phyloP scores from a whole-genome alignment of 2,329 filamentous ascomycete genomes.

The Xylogone sp. region DNA sequence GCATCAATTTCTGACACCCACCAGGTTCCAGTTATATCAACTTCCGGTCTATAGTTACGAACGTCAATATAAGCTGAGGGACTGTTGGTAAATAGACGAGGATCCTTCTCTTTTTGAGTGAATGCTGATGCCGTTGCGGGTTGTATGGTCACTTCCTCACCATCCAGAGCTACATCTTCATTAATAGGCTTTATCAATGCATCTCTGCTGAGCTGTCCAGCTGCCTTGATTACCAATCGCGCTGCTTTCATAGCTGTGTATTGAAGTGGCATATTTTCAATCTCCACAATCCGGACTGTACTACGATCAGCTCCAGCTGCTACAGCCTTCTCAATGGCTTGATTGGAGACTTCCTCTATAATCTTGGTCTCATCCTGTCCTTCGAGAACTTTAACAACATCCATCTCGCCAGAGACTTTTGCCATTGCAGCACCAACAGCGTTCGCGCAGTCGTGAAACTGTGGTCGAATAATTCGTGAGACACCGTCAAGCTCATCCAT shows the following conservation, averaged over 20 bases:
- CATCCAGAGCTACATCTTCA: not conserved
- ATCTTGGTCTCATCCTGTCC: conserved; percentile 34
- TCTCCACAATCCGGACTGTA: conserved; percentile 40
- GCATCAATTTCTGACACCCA: not conserved
- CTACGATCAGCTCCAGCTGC: conserved; percentile 19
- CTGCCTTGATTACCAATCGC: conserved; percentile 16
- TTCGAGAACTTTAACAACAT: conserved; percentile 45
- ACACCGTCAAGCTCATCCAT: conserved; percentile 43
- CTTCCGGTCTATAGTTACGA: not conserved
- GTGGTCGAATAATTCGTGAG: conserved; percentile 42
- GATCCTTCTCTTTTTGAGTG: not conserved
- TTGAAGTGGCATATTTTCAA: conserved; percentile 33
- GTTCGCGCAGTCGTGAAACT: conserved; percentile 49
- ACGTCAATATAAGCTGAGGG: not conserved
- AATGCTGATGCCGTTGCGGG: not conserved
- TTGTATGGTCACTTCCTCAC: not conserved
- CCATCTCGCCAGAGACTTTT: conserved; percentile 49
- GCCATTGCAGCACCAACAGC: conserved; percentile 56
- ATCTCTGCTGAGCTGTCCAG: conserved; percentile 10
- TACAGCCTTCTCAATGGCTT: conserved; percentile 24
- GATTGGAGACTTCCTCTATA: conserved; percentile 35
- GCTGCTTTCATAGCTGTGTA: conserved; percentile 19
- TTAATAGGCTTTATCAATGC: not conserved
- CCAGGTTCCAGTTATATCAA: not conserved
- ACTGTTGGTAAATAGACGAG: not conserved